Conservation (phyloP, 1,284 basidiomycete species). For the Porphyrellus sp. region DNA sequence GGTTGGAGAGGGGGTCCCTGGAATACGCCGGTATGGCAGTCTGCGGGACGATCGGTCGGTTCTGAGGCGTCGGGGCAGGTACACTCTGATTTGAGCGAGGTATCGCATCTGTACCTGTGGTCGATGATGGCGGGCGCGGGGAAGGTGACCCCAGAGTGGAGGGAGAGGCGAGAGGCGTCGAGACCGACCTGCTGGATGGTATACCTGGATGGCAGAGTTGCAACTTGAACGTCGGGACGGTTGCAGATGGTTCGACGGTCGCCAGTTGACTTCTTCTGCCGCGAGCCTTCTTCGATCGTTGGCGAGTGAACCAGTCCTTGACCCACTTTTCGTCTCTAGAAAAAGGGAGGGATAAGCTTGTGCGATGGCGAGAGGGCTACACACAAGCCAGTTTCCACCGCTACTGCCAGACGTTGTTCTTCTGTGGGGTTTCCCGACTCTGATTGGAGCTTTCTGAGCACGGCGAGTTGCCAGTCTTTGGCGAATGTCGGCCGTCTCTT, state of each 20-base stretch:
- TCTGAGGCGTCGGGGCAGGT: slow-evolving; percentile 1
- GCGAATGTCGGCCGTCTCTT: slow-evolving; percentile 21
- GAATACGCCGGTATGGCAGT: slow-evolving; percentile 22
- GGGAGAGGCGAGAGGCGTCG: slow-evolving; percentile 1
- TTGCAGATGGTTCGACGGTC: background rate
- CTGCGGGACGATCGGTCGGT: background rate
- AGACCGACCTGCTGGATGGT: background rate
- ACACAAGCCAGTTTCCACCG: slow-evolving; percentile 32
- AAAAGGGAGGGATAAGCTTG: slow-evolving; percentile 4
- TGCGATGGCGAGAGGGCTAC: slow-evolving; percentile 13
- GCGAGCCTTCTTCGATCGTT: slow-evolving; percentile 26
- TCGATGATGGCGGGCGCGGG: background rate
- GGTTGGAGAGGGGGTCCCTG: slow-evolving; percentile 32
- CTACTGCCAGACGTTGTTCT: slow-evolving; percentile 23
- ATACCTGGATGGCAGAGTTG: background rate
- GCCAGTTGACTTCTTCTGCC: slow-evolving; percentile 4
- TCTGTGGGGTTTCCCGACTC: slow-evolving; percentile 24
- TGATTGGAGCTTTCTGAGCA: slow-evolving; percentile 28
- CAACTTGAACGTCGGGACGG: slow-evolving; percentile 18
- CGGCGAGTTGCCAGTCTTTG: slow-evolving; percentile 31
- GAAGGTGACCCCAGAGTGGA: slow-evolving; percentile 8
- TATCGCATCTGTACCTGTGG: background rate
- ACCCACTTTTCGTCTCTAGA: slow-evolving; percentile 30
- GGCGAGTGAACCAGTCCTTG: slow-evolving; percentile 33
- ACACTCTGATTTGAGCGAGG: slow-evolving; percentile 2